Evolutionary conservation across 1,139 yeast genomes (phyloP), one percentile per base, ranked within the genome.

Genomic region (Suhomyces kunorum): DNA sequence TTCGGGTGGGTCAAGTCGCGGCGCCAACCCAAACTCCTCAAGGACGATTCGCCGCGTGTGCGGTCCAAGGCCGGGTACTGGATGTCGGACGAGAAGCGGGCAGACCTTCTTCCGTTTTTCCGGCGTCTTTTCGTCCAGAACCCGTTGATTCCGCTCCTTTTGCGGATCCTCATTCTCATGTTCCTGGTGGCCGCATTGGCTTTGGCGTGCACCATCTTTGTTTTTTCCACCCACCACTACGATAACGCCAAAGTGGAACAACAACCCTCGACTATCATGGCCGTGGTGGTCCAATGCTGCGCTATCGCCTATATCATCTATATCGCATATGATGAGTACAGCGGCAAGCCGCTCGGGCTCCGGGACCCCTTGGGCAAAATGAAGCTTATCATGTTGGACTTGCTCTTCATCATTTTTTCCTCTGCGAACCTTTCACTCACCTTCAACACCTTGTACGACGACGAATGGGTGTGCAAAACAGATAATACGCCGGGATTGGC

Each of bases 221-320:
- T 69, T 12, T 68, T 68, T 43, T 80, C 86, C 17, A 56, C 59
- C 40, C 47, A 47, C 43, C 54, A 63, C 16, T 64, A 67, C 44
- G 70, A 76, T 9, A 69, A 66, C n/a, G 38, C 44, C 3, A 56
- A 63, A n/a, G 61, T 87, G 11, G 70, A 76, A 2, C 96, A 88
- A 57, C 92, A 87, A 59, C 85, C 98, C 15, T 83, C 95, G 52
- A 87, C 97, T 0, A 81, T 89, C 38, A 88, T 92, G 96, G 95
- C 97, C 1, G 76, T 90, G 2, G 81, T 81, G 36, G 96, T 90
- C 7, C 92, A 89, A 59, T 70, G 89, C 24, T 71, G 81, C 49
- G 96, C 96, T 2, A 66, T 88, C 28, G 77, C 80, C 0, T 92
- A 92, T 57, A 74, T 89, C 43, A 66, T 81, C 8, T 89, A 87